A percentile compares a stretch with the other conserved stretches of the same genome.
Conservation (phyloP, 176 grass and related monocot species). For the Rhipidocladum racemiflorum region DNA sequence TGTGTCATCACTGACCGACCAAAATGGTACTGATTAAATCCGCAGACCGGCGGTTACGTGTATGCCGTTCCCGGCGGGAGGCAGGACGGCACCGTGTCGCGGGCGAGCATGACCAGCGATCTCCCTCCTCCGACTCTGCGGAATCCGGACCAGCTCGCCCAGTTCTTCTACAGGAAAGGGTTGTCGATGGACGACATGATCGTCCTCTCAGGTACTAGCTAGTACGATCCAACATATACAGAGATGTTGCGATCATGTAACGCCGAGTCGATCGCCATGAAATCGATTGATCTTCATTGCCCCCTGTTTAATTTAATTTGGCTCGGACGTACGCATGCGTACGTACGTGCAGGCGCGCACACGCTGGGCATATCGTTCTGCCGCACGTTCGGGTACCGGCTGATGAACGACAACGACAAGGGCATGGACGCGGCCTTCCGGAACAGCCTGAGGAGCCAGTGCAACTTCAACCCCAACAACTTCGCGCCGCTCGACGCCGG, state of each 20-base stretch:
- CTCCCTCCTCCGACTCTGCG: conserved; percentile 32
- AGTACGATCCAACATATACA: not conserved
- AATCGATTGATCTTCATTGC: not conserved
- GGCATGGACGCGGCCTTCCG: conserved; percentile 37
- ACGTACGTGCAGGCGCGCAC: conserved; percentile 25
- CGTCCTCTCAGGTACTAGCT: conserved; percentile 47
- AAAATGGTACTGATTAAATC: not conserved
- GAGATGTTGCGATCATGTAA: not conserved
- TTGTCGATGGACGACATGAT: conserved; percentile 60
- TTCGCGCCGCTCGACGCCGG: conserved; percentile 38
- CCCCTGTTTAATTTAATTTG: too few relatives aligned
- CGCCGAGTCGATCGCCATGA: not conserved
- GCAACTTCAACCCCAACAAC: conserved; percentile 22
- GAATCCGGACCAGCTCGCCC: conserved; percentile 31
- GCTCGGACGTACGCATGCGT: not conserved
- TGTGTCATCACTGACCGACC: not conserved
- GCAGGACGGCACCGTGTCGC: conserved; percentile 57
- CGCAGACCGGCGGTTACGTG: conserved; percentile 42
- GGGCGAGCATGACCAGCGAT: conserved; percentile 19
- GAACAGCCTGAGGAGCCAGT: conserved; percentile 28
- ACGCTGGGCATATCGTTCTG: conserved; percentile 26
- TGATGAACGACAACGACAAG: conserved; percentile 28
- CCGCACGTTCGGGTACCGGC: conserved; percentile 31
- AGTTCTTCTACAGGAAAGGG: conserved; percentile 37
- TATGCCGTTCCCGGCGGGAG: conserved; percentile 50